Base-by-base conservation (phyloP, 371 early-diverging fungal genomes). In the Gilbertella persicaria region DNA sequence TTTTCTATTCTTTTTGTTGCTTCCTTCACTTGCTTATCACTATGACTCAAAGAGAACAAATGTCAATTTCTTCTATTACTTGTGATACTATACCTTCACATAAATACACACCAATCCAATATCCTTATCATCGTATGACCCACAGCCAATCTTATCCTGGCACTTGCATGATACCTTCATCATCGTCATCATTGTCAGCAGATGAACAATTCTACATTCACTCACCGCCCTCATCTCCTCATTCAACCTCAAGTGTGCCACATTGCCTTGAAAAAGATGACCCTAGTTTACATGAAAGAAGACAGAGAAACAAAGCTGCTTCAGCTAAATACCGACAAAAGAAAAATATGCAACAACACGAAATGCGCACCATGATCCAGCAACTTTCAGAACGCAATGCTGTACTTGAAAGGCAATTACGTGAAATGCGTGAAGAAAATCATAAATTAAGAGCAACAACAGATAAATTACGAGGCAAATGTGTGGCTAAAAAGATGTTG, bases 261-360 rank as follows among this genome's bases (percentile, higher is more conserved):
- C 43, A 26, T 8, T 49, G 10, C 26, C 16, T 19, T 0, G 39
- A 45, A 14, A 23, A 57, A 9, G 45, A 53, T 19, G 53, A 37
- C 65, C 73, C 14, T 3, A 46, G 2, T 50, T 54, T 80, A 4
- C 64, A 69, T 38, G 82, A 82, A 52, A 67, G 80, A 14, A 74
- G 83, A 14, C 71, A 81, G 26, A 73, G 85, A 29, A 84, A 84
- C 60, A 84, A 83, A 49, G 78, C 75, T 0, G 83, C 85, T 1
- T 83, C 83, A 0, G 85, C 85, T 7, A 84, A 80, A 50, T 84
- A 84, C 49, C 67, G 85, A 6, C 78, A 76, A 50, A 84, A 82
- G 55, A 84, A 84, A 57, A 83, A 84, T 26, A 62, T 66, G 44
- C 80, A 81, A 41, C 75, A 81, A 23, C 67, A 73, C 14, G 82